Percentiles rank a stretch among this genome's conserved stretches.
Conservation (phyloP, 2,329 filamentous ascomycete species). For the Bipolaris cookei region DNA sequence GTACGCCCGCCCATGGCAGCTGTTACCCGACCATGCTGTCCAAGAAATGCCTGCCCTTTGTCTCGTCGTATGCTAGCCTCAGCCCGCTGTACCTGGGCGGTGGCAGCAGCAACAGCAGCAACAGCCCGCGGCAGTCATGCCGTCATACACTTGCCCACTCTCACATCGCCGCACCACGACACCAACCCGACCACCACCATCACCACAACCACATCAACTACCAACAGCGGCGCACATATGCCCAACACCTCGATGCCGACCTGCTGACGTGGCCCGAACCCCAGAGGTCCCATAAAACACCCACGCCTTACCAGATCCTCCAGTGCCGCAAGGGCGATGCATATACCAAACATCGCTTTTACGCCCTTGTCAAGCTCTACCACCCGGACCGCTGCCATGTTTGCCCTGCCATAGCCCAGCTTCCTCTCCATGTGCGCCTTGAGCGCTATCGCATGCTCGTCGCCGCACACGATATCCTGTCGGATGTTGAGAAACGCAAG, state of each 20-base stretch:
- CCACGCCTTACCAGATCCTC: slow-evolving; percentile 92
- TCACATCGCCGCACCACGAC: slow-evolving; percentile 14
- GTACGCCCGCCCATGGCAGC: slow-evolving; percentile 25
- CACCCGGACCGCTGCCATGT: slow-evolving; percentile 74
- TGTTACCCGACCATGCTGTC: slow-evolving; percentile 47
- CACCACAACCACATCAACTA: not conserved
- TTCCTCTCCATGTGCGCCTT: slow-evolving; percentile 68
- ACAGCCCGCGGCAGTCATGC: slow-evolving; percentile 47
- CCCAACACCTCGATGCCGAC: slow-evolving; percentile 36
- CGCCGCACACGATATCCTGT: slow-evolving; percentile 85
- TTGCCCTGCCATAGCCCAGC: slow-evolving; percentile 50
- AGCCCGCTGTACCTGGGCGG: slow-evolving; percentile 23
- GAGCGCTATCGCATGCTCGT: slow-evolving; percentile 91
- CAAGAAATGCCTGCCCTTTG: slow-evolving; percentile 34
- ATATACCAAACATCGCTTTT: slow-evolving; percentile 85
- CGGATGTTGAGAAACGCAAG: slow-evolving; percentile 75
- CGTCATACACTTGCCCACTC: slow-evolving; percentile 42
- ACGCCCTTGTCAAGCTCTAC: slow-evolving; percentile 92
- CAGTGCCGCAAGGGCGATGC: slow-evolving; percentile 64
- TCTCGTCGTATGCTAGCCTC: slow-evolving; percentile 28
- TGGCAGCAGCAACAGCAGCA: slow-evolving; percentile 21
- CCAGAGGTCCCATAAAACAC: slow-evolving; percentile 52
- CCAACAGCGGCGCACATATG: slow-evolving; percentile 32
- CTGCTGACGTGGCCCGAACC: slow-evolving; percentile 43
- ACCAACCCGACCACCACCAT: not conserved